Percentiles rank a stretch among this genome's conserved stretches.
Conservation (phyloP, 2,329 filamentous ascomycete species). For the Chaetoscypha palmicola region DNA sequence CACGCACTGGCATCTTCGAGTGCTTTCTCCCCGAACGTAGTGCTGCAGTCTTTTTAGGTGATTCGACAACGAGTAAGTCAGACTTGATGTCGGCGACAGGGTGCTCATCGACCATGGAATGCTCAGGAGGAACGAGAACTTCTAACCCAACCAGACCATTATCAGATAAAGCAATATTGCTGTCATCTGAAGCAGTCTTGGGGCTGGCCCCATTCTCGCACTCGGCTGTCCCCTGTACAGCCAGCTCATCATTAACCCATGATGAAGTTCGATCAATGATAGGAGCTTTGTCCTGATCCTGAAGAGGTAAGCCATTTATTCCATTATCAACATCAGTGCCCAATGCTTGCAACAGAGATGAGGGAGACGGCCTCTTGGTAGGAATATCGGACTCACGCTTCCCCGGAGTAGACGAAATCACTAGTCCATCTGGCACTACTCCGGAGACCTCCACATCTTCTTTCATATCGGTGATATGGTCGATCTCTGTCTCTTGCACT, state of each 20-base stretch:
- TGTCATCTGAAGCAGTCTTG: background rate
- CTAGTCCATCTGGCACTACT: background rate
- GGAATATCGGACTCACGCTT: background rate
- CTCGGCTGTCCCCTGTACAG: no score
- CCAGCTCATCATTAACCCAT: no score
- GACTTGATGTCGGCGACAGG: constrained; percentile 8
- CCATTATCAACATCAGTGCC: background rate
- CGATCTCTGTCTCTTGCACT: background rate
- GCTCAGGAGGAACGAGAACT: background rate
- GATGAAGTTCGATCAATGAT: background rate
- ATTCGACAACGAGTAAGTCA: constrained; percentile 3
- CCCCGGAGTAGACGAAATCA: no score
- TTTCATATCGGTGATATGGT: background rate
- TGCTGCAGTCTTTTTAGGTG: constrained; percentile 29
- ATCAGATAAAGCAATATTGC: background rate
- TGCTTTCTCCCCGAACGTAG: constrained; percentile 24
- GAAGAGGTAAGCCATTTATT: background rate
- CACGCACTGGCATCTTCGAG: constrained; percentile 34
- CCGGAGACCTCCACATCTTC: background rate
- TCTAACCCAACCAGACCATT: background rate
- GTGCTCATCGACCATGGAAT: background rate
- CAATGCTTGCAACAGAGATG: no score
- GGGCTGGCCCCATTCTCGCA: background rate
- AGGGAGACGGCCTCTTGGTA: background rate
- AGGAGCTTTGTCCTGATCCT: background rate